phyloP scores from a whole-genome alignment of 441 rosid species.

The Euphorbia schlechtendalii region DNA sequence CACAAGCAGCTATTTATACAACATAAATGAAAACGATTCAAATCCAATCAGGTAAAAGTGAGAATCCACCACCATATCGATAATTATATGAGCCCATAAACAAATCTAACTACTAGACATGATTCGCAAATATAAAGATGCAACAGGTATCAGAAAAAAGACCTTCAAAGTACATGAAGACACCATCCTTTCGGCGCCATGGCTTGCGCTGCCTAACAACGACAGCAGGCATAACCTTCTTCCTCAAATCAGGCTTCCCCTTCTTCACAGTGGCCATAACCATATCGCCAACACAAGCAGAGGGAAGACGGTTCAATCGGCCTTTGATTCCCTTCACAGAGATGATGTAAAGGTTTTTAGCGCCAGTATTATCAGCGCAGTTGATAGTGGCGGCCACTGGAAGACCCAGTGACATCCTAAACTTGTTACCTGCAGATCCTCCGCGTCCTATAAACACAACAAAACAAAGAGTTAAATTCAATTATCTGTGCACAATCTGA shows the following conservation, averaged over 20 bases:
- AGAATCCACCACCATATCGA: too few species aligned
- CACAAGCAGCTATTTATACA: too few species aligned
- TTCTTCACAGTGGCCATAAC: slow-evolving; percentile 83
- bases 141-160: neutral
- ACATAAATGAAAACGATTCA: too few species aligned
- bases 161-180: slow-evolving; percentile 89
- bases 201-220: slow-evolving; percentile 80
- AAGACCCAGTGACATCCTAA: slow-evolving; percentile 94
- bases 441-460: slow-evolving; percentile 45
- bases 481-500: neutral
- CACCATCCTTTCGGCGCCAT: slow-evolving; percentile 92
- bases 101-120: too few species aligned
- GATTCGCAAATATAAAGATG: too few species aligned
- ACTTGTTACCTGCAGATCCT: slow-evolving; percentile 88
- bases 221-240: slow-evolving; percentile 80
- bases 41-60: too few species aligned
- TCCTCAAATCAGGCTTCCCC: slow-evolving; percentile 72
- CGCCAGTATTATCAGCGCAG: slow-evolving; percentile 92
- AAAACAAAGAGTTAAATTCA: neutral
- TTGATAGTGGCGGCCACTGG: slow-evolving; percentile 95
- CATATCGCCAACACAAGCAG: slow-evolving; percentile 78
- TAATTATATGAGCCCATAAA: too few species aligned
- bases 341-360: slow-evolving; percentile 76
- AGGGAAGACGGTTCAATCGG: slow-evolving; percentile 58
- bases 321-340: slow-evolving; percentile 86